Evolutionary conservation across 257 asterid genomes (phyloP).

Genomic region (Rhazya stricta): DNA sequence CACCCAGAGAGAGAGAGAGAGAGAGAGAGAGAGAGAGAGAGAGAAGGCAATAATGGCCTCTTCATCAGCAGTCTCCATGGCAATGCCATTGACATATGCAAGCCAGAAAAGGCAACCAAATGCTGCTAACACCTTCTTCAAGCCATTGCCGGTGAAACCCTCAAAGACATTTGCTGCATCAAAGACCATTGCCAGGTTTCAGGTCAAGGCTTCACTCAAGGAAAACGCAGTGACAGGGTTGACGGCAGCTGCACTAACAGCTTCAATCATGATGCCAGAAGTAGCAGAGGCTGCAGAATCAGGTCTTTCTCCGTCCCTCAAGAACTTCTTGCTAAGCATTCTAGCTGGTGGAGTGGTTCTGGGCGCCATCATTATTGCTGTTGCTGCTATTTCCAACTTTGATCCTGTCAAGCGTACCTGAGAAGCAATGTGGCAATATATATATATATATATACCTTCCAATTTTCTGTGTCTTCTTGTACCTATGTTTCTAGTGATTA

Average conservation of each 20-base stretch:
- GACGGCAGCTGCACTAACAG: conserved; percentile 74
- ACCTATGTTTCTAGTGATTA: conserved; percentile 27
- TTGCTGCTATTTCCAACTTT: conserved; percentile 70
- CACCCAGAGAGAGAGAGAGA: background rate
- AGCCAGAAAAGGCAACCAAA: conserved; percentile 38
- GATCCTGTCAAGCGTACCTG: conserved; percentile 81
- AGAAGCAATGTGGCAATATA: conserved; percentile 14
- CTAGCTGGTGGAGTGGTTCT: conserved; percentile 75
- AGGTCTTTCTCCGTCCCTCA: conserved; percentile 62
- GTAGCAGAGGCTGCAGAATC: conserved; percentile 70
- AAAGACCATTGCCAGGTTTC: conserved; percentile 41
- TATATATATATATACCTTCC: conserved; percentile 15
- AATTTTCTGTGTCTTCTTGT: conserved; percentile 25
- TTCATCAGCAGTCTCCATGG: conserved; percentile 63
- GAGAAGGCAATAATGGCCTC: conserved; percentile 53
- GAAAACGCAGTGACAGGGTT: conserved; percentile 74
- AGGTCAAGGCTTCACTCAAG: conserved; percentile 52
- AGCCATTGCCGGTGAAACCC: conserved; percentile 44
- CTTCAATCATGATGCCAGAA: conserved; percentile 62
- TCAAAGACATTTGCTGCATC: conserved; percentile 31
- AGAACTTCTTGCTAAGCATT: conserved; percentile 83
- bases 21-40: background rate
- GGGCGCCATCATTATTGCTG: conserved; percentile 52
- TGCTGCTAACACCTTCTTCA: conserved; percentile 42
- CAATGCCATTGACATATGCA: conserved; percentile 48